Percentiles rank a stretch among this genome's conserved stretches.
phyloP scores from a whole-genome alignment of 2,329 filamentous ascomycete species.

The Tympanopsis confertula region DNA sequence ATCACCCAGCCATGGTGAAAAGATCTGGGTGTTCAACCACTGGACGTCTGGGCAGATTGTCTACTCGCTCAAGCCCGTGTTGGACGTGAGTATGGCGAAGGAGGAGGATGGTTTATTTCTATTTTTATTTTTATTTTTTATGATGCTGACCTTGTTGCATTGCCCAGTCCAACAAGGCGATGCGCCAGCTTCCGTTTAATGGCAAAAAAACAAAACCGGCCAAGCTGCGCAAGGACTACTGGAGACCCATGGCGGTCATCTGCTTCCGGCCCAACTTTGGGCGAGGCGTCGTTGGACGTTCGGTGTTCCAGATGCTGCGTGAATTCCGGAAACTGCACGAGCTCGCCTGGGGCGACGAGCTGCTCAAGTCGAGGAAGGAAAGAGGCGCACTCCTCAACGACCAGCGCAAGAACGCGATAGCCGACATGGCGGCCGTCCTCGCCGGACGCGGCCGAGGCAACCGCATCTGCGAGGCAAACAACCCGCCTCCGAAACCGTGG shows the following conservation, averaged over 20 bases:
- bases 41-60: constrained; percentile 36
- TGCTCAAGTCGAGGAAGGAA: constrained; percentile 27
- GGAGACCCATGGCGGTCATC: constrained; percentile 48
- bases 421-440: constrained; percentile 50
- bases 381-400: constrained; percentile 42
- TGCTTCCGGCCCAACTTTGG: constrained; percentile 42
- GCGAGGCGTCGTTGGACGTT: constrained; percentile 39
- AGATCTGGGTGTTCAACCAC: constrained; percentile 44
- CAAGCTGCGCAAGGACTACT: constrained; percentile 56
- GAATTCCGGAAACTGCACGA: constrained; percentile 54
- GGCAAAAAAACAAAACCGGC: constrained; percentile 56
- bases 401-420: constrained; percentile 49
- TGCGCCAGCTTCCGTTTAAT: constrained; percentile 51
- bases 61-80: constrained; percentile 32
- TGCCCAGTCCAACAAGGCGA: constrained; percentile 27
- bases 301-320: constrained; percentile 50
- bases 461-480: too few species aligned
- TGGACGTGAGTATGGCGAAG: constrained; percentile 32
- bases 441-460: constrained; percentile 38
- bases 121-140: not conserved
- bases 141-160: not conserved
- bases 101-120: constrained; percentile 11
- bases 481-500: too few species aligned
- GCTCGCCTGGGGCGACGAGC: constrained; percentile 41
- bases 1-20: constrained; percentile 40